phyloP scores from a whole-genome alignment of 352 stramenopile species.

The Pythium periplocum region DNA sequence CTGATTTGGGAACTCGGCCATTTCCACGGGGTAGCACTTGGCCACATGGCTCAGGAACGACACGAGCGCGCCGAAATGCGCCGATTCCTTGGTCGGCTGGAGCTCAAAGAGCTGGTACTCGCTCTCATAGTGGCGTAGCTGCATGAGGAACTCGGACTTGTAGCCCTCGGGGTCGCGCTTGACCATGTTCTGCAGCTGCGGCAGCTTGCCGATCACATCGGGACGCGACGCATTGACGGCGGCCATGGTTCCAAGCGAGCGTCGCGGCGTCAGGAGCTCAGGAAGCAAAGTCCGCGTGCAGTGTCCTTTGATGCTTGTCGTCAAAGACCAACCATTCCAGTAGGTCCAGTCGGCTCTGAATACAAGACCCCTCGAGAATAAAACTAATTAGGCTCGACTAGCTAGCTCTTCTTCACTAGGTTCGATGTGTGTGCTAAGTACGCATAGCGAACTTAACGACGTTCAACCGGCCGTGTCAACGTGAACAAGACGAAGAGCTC shows the following conservation, averaged over 20 bases:
- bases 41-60: slow-evolving; percentile 95
- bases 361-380: slow-evolving; percentile 5
- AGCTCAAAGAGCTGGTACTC: slow-evolving; percentile 95
- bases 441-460: no score
- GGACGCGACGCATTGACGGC: slow-evolving; percentile 71
- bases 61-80: slow-evolving; percentile 94
- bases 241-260: slow-evolving; percentile 24
- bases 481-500: no score
- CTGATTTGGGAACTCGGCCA: slow-evolving; percentile 83
- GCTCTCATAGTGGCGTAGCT: slow-evolving; percentile 94
- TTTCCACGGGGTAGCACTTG: slow-evolving; percentile 86
- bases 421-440: no score
- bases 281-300: background rate
- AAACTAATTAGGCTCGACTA: no score
- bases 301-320: slow-evolving; percentile 17
- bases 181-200: slow-evolving; percentile 98
- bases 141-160: slow-evolving; percentile 96
- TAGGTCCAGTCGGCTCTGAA: background rate
- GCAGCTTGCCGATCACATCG: slow-evolving; percentile 89
- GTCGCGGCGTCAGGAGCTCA: no score
- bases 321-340: slow-evolving; percentile 1
- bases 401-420: no score
- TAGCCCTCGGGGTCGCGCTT: slow-evolving; percentile 97
- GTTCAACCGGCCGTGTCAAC: no score
- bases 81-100: slow-evolving; percentile 87